phyloP scores from a whole-genome alignment of 2,329 filamentous ascomycete species.

The Penicillium sp. region DNA sequence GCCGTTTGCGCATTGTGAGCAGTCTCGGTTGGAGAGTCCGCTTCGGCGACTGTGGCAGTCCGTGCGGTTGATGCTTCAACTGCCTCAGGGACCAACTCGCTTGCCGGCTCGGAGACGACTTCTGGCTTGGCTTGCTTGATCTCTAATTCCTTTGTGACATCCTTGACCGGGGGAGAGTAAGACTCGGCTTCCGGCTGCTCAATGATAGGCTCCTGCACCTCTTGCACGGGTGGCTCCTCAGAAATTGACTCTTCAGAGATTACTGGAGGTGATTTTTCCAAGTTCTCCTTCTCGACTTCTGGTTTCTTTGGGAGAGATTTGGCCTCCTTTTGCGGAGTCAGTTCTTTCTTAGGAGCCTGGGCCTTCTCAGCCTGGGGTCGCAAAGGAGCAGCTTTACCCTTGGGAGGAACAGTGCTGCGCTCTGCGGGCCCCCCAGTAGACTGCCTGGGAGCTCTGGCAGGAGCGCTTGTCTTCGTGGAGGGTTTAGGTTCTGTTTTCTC shows the following conservation, averaged over 20 bases:
- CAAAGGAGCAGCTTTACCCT: slow-evolving; percentile 14
- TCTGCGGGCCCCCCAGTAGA: slow-evolving; percentile 23
- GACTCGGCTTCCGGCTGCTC: slow-evolving; percentile 9
- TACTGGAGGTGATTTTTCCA: slow-evolving; percentile 5
- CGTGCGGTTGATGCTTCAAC: slow-evolving; percentile 3
- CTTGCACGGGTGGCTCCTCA: slow-evolving; percentile 1
- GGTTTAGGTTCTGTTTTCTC: slow-evolving; percentile 43
- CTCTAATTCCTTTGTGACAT: neutral
- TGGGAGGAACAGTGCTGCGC: slow-evolving; percentile 13
- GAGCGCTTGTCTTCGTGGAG: slow-evolving; percentile 28
- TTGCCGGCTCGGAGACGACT: slow-evolving; percentile 1
- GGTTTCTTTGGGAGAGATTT: slow-evolving; percentile 6
- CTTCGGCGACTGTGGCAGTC: neutral
- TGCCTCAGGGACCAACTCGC: slow-evolving; percentile 3
- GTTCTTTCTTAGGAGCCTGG: slow-evolving; percentile 12
- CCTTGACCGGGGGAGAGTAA: neutral
- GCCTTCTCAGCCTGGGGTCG: slow-evolving; percentile 21
- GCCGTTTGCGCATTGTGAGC: neutral
- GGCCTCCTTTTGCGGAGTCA: neutral
- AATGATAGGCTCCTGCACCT: slow-evolving; percentile 1
- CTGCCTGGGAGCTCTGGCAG: slow-evolving; percentile 20
- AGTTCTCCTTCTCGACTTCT: slow-evolving; percentile 21
- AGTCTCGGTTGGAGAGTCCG: slow-evolving; percentile 5
- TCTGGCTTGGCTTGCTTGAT: neutral
- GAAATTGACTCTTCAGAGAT: slow-evolving; percentile 9